Conservation (phyloP, 495 filamentous ascomycete genomes). For the Lepidopterella palustris region DNA sequence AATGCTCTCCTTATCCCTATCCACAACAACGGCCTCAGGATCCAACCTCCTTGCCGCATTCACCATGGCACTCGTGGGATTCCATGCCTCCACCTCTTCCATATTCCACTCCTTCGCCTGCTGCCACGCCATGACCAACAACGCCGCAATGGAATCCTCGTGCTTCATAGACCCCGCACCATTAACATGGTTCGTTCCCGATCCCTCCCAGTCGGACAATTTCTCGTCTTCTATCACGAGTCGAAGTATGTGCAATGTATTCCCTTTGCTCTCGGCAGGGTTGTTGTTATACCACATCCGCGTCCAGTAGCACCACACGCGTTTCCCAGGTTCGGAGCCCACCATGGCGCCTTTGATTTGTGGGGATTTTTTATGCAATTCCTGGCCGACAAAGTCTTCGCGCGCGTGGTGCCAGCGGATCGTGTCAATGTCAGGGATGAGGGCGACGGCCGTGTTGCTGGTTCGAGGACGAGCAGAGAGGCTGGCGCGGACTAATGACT, state of each 20-base stretch:
- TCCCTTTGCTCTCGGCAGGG: conserved; percentile 44
- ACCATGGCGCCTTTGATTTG: conserved; percentile 63
- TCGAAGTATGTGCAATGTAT: conserved; percentile 71
- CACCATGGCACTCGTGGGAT: conserved; percentile 50
- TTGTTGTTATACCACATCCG: conserved; percentile 55
- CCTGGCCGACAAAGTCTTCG: conserved; percentile 71
- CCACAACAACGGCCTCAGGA: conserved; percentile 44
- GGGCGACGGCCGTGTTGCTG: conserved; percentile 50
- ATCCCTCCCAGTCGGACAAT: conserved; percentile 11
- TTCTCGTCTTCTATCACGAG: conserved; percentile 61
- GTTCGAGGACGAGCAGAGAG: conserved; percentile 30
- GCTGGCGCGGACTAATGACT: conserved; percentile 39
- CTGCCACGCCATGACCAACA: conserved; percentile 49
- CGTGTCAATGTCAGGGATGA: conserved; percentile 65
- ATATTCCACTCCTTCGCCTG: conserved; percentile 55
- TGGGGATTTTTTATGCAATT: conserved; percentile 49
- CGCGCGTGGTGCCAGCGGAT: conserved; percentile 81
- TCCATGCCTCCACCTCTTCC: conserved; percentile 58
- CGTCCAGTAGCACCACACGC: conserved; percentile 78
- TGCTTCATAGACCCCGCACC: conserved; percentile 1
- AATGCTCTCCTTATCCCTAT: conserved; percentile 59
- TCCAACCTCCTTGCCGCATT: conserved; percentile 54
- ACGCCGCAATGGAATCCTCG: conserved; percentile 41
- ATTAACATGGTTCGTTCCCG: conserved; percentile 8
- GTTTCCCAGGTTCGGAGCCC: conserved; percentile 41